These are phyloP conservation scores for Ustilago loliicola DNA, from an alignment of 1,284 basidiomycete genomes.

Conservation along the genomic window DNA sequence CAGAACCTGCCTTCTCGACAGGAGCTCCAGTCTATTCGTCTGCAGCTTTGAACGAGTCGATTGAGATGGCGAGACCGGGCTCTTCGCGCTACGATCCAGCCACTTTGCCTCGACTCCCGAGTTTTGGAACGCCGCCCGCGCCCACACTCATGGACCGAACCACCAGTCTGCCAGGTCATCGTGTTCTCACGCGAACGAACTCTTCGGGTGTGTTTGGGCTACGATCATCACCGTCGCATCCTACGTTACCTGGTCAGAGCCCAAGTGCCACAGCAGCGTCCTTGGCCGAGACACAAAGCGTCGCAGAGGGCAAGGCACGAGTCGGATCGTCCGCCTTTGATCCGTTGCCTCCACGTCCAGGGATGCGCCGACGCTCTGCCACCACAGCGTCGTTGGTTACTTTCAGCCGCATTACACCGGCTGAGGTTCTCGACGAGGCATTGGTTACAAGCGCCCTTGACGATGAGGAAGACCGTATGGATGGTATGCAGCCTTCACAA, in stretches of 20 bases:
- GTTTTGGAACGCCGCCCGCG: conserved; percentile 1
- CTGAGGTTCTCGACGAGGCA: conserved; percentile 53
- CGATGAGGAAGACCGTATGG: conserved; percentile 51
- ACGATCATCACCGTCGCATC: conserved; percentile 20
- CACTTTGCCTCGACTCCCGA: conserved; percentile 14
- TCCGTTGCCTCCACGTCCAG: conserved; percentile 36
- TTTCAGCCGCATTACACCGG: conserved; percentile 46
- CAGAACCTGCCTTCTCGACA: not conserved
- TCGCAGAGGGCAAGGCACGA: conserved; percentile 5
- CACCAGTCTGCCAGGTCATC: conserved; percentile 40
- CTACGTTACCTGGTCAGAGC: conserved; percentile 9
- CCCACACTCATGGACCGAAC: conserved; percentile 43
- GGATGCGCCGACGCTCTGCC: conserved; percentile 46
- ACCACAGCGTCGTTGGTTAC: conserved; percentile 45
- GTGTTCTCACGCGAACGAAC: conserved; percentile 21
- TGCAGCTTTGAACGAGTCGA: not conserved
- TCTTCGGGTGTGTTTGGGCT: conserved; percentile 22
- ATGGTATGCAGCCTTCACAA: conserved; percentile 22
- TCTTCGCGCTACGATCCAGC: not conserved
- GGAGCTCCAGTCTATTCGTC: not conserved
- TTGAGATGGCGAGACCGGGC: not conserved
- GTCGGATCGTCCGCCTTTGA: conserved; percentile 40
- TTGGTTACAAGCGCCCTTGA: conserved; percentile 44
- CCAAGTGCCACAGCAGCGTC: conserved; percentile 9
- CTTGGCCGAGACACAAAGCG: conserved; percentile 4